Percentiles rank a stretch among this genome's conserved stretches.
Evolutionary conservation across 1,139 yeast species (phyloP).

Genomic region (Eremothecium cymbalariae): DNA sequence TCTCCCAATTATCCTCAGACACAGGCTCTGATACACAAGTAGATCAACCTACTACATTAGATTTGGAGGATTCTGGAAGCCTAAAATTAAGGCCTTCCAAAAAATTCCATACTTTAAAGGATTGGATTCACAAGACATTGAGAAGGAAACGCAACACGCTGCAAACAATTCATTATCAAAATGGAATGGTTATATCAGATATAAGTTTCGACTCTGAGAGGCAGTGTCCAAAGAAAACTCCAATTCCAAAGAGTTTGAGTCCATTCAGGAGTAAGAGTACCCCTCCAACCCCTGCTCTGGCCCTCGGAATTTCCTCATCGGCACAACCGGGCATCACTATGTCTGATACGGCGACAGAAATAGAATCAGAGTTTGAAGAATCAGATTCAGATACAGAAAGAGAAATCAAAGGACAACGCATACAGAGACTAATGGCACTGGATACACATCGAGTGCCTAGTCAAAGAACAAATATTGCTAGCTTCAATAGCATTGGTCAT

Average conservation of each 20-base stretch:
- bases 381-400: not conserved
- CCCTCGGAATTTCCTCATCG: too few species aligned
- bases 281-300: conserved; percentile 3
- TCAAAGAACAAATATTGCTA: not conserved
- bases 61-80: not conserved
- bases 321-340: too few species aligned
- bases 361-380: not conserved
- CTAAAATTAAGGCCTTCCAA: not conserved
- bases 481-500: conserved; percentile 4
- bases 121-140: conserved; percentile 5
- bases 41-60: not conserved
- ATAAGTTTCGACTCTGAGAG: conserved; percentile 1
- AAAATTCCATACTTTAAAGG: conserved; percentile 2
- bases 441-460: not conserved
- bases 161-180: conserved; percentile 1
- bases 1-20: not conserved
- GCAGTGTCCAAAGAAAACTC: too few species aligned
- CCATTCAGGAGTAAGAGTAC: too few species aligned
- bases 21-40: conserved; percentile 4
- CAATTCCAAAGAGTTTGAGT: too few species aligned
- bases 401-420: not conserved
- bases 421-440: not conserved
- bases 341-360: not conserved
- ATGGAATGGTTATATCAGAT: conserved; percentile 3
- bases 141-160: conserved; percentile 1